phyloP scores from a whole-genome alignment of 192 early-diverging fungal genomes.

The Obelidium mucronatum region DNA sequence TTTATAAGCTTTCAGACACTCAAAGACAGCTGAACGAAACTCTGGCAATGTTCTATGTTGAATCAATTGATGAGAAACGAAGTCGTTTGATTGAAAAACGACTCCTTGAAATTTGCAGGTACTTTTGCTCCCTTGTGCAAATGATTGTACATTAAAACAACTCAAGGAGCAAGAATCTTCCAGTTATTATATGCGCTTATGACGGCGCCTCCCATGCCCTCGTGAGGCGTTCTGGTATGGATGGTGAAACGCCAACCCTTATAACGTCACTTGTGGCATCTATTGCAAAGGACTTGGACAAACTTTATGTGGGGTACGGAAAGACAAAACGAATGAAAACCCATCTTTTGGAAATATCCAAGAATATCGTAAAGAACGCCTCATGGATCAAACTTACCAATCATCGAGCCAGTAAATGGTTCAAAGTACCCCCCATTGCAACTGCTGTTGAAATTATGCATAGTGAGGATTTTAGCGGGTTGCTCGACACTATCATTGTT shows the following conservation, averaged over 20 bases:
- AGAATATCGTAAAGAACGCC: background rate
- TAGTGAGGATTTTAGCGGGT: background rate
- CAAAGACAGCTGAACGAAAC: background rate
- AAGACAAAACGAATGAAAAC: background rate
- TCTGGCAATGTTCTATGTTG: background rate
- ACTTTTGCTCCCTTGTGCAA: background rate
- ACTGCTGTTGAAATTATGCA: background rate
- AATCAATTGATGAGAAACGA: background rate
- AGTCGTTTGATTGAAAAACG: background rate
- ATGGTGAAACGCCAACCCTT: background rate
- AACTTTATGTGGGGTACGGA: background rate
- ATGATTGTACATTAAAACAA: background rate
- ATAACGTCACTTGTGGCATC: background rate
- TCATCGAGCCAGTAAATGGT: background rate
- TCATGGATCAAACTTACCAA: background rate
- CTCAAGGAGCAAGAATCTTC: background rate
- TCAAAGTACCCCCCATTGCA: background rate
- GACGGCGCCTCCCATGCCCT: background rate
- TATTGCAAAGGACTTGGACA: background rate
- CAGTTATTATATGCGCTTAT: background rate
- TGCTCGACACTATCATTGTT: background rate
- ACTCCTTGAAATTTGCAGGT: background rate
- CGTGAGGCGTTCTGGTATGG: background rate
- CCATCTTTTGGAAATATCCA: background rate
- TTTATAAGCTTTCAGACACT: background rate